Percentiles rank a stretch among this genome's conserved stretches.
Evolutionary conservation across 345 rosid species (phyloP).

Genomic region (Streptanthus diversifolius): DNA sequence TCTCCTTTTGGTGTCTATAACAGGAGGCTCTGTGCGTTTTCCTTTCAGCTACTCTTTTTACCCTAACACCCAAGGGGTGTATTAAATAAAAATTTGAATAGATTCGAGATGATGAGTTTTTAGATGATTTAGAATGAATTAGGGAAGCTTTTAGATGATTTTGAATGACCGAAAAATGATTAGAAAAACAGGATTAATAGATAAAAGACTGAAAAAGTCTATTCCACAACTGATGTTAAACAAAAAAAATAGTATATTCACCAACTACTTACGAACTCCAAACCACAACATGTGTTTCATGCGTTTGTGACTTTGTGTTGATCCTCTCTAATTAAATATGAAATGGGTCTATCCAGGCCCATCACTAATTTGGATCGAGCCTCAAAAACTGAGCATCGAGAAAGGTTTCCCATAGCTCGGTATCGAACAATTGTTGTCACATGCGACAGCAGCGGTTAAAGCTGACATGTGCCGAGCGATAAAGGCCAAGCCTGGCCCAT

Average conservation of each 20-base stretch:
- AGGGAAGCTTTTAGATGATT: no score
- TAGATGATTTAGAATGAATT: no score
- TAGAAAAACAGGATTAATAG: background rate
- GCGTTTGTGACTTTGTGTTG: background rate
- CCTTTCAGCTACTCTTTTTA: background rate
- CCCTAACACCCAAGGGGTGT: no score
- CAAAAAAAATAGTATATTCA: background rate
- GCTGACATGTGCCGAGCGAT: no score
- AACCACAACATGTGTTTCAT: background rate
- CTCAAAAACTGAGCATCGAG: background rate
- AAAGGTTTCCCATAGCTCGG: background rate
- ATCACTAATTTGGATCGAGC: background rate
- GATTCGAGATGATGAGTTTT: no score
- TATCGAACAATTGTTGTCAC: no score
- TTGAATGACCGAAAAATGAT: background rate
- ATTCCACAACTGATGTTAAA: no score
- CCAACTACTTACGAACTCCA: background rate
- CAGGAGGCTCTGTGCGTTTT: background rate
- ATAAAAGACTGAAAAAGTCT: background rate
- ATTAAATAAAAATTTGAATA: no score
- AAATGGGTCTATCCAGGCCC: background rate
- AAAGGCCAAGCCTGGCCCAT: no score
- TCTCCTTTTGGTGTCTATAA: background rate
- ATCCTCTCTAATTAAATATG: background rate
- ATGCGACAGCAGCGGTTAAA: no score